A percentile compares a stretch with the other conserved stretches of the same genome.
These are phyloP conservation scores for Imleria badia DNA, from an alignment of 768 basidiomycete genomes.

Conservation along the genomic window DNA sequence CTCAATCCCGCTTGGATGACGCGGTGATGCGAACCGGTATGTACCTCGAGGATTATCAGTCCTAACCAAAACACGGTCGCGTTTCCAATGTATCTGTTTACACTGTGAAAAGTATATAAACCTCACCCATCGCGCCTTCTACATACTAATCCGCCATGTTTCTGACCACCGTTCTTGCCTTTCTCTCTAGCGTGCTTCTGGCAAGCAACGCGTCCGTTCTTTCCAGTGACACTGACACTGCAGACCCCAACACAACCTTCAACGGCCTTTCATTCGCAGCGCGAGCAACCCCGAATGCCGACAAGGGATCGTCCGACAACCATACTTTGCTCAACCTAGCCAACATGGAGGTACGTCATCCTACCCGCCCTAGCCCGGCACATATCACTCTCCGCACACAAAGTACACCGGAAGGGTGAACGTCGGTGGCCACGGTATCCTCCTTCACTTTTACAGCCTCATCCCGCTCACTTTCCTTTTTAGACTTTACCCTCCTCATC, in stretches of 20 bases:
- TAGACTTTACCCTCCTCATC: slow-evolving; percentile 29
- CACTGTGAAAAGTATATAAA: neutral
- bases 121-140: no score
- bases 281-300: slow-evolving; percentile 10
- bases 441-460: neutral
- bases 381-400: neutral
- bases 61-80: slow-evolving; percentile 4
- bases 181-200: slow-evolving; percentile 30
- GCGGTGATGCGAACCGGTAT: no score
- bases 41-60: no score
- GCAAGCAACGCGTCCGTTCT: slow-evolving; percentile 29
- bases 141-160: slow-evolving; percentile 13
- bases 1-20: no score
- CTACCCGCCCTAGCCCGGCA: neutral
- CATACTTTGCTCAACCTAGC: slow-evolving; percentile 23
- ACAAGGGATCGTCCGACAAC: slow-evolving; percentile 24
- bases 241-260: slow-evolving; percentile 5
- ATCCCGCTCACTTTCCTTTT: neutral
- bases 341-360: slow-evolving; percentile 28
- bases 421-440: slow-evolving; percentile 31
- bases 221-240: neutral
- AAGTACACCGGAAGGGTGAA: slow-evolving; percentile 32
- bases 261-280: slow-evolving; percentile 24
- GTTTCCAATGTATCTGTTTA: slow-evolving; percentile 13
- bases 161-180: slow-evolving; percentile 3